These are phyloP conservation scores for Elsinoe necatrix DNA, from an alignment of 2,329 filamentous ascomycete genomes.

Conservation along the genomic window DNA sequence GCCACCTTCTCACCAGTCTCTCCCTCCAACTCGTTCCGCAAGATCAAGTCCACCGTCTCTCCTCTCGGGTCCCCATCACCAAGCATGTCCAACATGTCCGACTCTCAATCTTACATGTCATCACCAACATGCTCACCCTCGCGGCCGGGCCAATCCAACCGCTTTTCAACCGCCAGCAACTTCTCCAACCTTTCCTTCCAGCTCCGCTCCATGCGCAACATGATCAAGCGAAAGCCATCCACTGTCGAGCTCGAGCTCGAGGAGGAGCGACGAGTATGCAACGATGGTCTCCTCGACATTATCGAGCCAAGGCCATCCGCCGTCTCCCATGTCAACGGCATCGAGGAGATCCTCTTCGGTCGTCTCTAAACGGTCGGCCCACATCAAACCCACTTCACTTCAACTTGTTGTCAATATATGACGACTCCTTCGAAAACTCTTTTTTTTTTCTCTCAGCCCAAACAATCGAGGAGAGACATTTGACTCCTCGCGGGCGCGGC, in stretches of 20 bases:
- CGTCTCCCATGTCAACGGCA: slow-evolving; percentile 16
- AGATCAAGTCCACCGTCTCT: slow-evolving; percentile 18
- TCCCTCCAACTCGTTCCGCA: slow-evolving; percentile 18
- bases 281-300: slow-evolving; percentile 19
- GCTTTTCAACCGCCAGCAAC: slow-evolving; percentile 20
- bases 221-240: slow-evolving; percentile 22
- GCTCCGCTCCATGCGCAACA: slow-evolving; percentile 18
- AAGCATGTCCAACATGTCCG: slow-evolving; percentile 16
- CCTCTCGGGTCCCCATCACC: slow-evolving; percentile 15
- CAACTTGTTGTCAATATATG: not conserved
- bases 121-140: slow-evolving; percentile 1
- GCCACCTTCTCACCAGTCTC: slow-evolving; percentile 16
- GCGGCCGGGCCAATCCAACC: slow-evolving; percentile 16
- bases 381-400: not conserved
- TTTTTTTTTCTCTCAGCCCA: not conserved
- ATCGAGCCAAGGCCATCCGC: slow-evolving; percentile 22
- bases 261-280: slow-evolving; percentile 21
- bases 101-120: slow-evolving; percentile 13
- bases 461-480: not conserved
- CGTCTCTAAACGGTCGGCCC: slow-evolving; percentile 13
- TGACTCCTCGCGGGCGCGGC: slow-evolving; percentile 7
- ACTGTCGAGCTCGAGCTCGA: slow-evolving; percentile 22
- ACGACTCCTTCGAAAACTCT: not conserved
- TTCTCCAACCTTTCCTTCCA: slow-evolving; percentile 19
- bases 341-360: slow-evolving; percentile 20